Evolutionary conservation across 805 yeast species (phyloP), one percentile per base, ranked within the genome.

Genomic region (Candida nonsorbophila): DNA sequence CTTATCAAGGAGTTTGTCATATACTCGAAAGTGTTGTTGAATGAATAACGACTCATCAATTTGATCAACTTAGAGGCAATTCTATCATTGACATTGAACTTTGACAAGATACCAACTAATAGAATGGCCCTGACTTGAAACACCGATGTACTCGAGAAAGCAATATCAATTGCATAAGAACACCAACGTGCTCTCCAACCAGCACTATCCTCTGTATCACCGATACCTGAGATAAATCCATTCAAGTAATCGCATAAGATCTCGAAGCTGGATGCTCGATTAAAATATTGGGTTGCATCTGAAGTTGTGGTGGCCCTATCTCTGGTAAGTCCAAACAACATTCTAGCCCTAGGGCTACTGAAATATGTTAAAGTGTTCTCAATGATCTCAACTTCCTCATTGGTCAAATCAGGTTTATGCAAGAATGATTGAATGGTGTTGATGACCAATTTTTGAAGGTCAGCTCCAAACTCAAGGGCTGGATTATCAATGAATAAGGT

Each of bases 381-480:
- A 13, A 84, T 63, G 7, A 62, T 49, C 2, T 46, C 41, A 34
- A 58, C 60, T 36, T 64, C 67, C 1, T 26, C 32, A 5, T 28
- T 40, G 1, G 74, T 50, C n/a, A 82, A 49, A 14, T 61, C 58
- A 1, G 76, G 77, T 35, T 73, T 77, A 12, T 76, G 68, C 9
- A 77, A 58, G 40, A 80, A 74, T 0, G 92, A 73, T 42, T 83
- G 92, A 24, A 84, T 67, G 2, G 82, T 66, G 43, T 84, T 81
- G 45, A 78, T 65, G 12, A 80, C 51, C 24, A 84, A 52, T 36
- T 74, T 76, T 41, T 80, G 78, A 21, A 84, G 58, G 20, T 69
- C 77, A 11, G 55, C 51, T 31, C 94, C 75, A 37, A 85, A 67
- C 19, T 79, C 74, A 18, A 67, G 49, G 8, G 67, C 66, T 5